These are phyloP conservation scores for Carex scoparia DNA, from an alignment of 176 grass and related monocot genomes.

Conservation along the genomic window DNA sequence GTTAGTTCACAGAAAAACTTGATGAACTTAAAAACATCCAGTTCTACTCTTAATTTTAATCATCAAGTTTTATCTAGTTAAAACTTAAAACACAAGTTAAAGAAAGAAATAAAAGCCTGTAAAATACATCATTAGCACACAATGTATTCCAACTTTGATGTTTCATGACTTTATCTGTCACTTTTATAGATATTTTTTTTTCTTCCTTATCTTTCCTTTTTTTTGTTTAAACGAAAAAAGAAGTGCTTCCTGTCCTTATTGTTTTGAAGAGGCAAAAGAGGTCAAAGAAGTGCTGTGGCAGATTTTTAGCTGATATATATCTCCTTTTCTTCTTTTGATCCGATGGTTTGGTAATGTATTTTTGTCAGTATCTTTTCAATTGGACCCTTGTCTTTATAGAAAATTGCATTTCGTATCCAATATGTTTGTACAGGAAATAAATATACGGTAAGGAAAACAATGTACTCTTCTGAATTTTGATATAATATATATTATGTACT, in stretches of 20 bases:
- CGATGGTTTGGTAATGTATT: not conserved
- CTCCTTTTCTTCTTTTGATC: not conserved
- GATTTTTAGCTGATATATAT: not conserved
- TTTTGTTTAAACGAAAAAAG: not conserved
- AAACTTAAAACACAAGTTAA: not conserved
- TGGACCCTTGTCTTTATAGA: not conserved
- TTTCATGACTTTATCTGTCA: not conserved
- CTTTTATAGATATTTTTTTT: not conserved
- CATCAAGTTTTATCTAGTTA: not conserved
- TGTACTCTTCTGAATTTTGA: not conserved
- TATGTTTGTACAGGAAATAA: not conserved
- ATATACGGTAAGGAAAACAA: not conserved
- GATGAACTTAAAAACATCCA: no score
- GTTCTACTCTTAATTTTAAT: not conserved
- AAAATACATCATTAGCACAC: not conserved
- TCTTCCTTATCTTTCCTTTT: no score
- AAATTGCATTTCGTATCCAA: not conserved
- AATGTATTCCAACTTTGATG: not conserved
- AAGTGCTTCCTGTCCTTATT: not conserved
- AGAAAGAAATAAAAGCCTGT: not conserved
- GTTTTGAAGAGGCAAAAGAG: not conserved
- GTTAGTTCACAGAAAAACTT: no score
- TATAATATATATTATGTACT: not conserved
- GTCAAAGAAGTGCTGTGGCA: slow-evolving; percentile 16
- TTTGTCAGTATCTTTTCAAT: not conserved